These are phyloP conservation scores for Quercus cerris DNA, from an alignment of 306 rosid species.

Conservation along the genomic window DNA sequence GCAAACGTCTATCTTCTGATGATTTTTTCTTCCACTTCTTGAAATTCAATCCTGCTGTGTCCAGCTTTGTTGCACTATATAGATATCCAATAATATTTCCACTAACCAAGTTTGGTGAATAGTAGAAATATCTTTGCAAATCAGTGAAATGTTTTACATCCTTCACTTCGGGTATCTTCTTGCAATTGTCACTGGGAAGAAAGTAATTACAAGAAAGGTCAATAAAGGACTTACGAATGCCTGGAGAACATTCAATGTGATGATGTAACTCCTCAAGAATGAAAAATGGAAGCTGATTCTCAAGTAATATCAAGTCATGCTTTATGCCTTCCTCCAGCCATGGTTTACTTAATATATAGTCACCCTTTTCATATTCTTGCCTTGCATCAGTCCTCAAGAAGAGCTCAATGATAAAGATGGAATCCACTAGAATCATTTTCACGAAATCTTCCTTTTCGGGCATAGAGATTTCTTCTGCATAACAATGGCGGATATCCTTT, in stretches of 20 bases:
- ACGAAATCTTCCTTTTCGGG: fast-evolving
- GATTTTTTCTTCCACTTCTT: background rate
- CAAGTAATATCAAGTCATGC: background rate
- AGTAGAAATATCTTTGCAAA: no score
- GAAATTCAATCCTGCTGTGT: background rate
- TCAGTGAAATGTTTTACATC: no score
- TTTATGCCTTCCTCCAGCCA: background rate
- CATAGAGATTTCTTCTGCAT: no score
- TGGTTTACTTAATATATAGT: background rate
- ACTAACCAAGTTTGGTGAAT: fast-evolving
- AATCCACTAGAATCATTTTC: no score
- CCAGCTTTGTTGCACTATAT: no score
- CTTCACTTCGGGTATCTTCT: fast-evolving
- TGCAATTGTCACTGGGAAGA: background rate
- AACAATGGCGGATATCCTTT: no score
- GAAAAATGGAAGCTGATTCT: no score
- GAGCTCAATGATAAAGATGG: no score
- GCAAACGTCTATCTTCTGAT: background rate
- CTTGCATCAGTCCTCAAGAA: background rate
- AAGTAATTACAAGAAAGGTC: fast-evolving
- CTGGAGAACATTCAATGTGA: fast-evolving
- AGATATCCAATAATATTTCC: fast-evolving
- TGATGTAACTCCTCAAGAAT: fast-evolving
- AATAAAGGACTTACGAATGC: fast-evolving
- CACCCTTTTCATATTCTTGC: fast-evolving